A percentile compares a stretch with the other conserved stretches of the same genome.
Conservation (phyloP, 2,329 filamentous ascomycete genomes). For the Hymenoscyphus occultus region DNA sequence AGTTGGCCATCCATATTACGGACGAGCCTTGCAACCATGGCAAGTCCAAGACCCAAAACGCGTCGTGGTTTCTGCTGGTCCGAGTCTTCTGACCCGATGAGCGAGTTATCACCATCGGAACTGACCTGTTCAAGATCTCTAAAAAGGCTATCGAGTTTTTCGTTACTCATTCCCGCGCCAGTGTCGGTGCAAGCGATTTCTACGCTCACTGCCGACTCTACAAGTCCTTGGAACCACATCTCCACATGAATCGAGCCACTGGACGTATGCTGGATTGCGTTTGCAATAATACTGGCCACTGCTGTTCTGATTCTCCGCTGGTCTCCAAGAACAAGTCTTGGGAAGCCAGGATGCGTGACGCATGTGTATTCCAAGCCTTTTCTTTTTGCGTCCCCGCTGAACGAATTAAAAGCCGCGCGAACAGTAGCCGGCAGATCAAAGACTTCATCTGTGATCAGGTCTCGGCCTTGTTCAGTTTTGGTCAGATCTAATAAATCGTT, state of each 20-base stretch:
- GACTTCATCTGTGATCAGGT: constrained; percentile 74
- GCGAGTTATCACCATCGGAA: constrained; percentile 41
- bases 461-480: constrained; percentile 79
- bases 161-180: constrained; percentile 66
- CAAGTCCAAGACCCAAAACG: constrained; percentile 77
- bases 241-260: constrained; percentile 69
- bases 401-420: constrained; percentile 73
- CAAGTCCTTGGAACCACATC: constrained; percentile 56
- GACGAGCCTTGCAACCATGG: constrained; percentile 79
- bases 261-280: constrained; percentile 76
- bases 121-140: constrained; percentile 58
- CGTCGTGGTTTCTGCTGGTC: constrained; percentile 39
- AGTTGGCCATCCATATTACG: constrained; percentile 90
- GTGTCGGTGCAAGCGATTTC: constrained; percentile 77
- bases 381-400: constrained; percentile 68
- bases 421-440: constrained; percentile 72
- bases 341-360: constrained; percentile 64
- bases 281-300: constrained; percentile 78
- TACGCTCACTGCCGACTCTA: constrained; percentile 57
- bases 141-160: constrained; percentile 55
- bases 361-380: constrained; percentile 73
- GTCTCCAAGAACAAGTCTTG: constrained; percentile 71
- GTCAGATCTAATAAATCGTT: constrained; percentile 88
- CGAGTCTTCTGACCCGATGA: constrained; percentile 12
- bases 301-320: constrained; percentile 77